These are phyloP conservation scores for Diaporthe ampelina DNA, from an alignment of 2,329 filamentous ascomycete genomes.

Conservation along the genomic window DNA sequence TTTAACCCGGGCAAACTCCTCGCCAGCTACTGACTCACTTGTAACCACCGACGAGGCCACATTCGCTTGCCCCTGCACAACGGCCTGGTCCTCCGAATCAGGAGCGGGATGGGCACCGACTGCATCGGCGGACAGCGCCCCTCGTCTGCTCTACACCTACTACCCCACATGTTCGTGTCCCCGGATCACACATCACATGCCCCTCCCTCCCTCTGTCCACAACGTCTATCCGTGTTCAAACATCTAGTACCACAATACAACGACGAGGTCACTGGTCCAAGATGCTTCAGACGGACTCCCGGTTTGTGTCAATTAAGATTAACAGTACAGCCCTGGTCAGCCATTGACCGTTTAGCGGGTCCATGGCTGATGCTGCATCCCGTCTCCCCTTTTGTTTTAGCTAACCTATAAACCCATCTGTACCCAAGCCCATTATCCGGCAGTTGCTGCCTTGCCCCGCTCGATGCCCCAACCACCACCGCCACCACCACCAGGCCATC, in stretches of 20 bases:
- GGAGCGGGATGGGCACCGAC: too few relatives aligned
- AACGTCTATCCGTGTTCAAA: too few relatives aligned
- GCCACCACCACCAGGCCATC: not conserved
- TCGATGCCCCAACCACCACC: not conserved
- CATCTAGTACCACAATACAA: too few relatives aligned
- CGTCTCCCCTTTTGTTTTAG: conserved; percentile 11
- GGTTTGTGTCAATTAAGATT: conserved; percentile 21
- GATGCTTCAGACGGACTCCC: conserved; percentile 2
- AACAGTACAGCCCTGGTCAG: conserved; percentile 1
- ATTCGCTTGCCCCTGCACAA: too few relatives aligned
- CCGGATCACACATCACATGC: not conserved
- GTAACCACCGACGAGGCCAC: not conserved
- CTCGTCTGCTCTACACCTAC: not conserved
- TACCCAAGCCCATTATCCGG: not conserved
- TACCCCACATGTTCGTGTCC: not conserved
- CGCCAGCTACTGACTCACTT: not conserved
- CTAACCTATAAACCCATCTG: not conserved
- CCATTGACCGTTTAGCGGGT: not conserved
- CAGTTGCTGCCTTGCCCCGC: not conserved
- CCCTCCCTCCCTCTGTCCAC: too few relatives aligned
- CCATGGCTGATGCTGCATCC: conserved; percentile 8
- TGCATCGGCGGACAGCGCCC: not conserved
- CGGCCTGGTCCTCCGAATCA: too few relatives aligned
- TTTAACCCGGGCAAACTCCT: too few relatives aligned
- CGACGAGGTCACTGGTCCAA: not conserved